Base-by-base conservation (phyloP, 2,329 filamentous ascomycete species). In the Hortaea sp. region DNA sequence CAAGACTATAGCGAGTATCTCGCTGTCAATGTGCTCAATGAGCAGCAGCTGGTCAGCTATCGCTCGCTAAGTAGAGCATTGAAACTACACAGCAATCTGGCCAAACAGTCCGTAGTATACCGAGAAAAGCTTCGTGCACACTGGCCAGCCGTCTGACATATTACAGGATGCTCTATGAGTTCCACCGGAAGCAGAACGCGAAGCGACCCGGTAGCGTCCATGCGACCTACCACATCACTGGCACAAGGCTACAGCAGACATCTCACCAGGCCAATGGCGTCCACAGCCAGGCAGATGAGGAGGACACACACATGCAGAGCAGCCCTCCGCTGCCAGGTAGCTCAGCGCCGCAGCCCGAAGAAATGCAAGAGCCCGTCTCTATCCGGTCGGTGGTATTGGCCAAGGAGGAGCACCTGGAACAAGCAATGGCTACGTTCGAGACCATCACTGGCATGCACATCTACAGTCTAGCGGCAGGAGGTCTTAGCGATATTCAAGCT, bases 191-290 rank as follows among this genome's bases (percentile, higher is more conserved):
- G 47, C 85, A 94, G 62, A 94, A 88, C 65, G 74, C 71, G 45
- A 86, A 84, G 64, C 84, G 81, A 50, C 75, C 84, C 0, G 77
- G 79, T 20, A 82, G 80, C 28, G 73, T 95, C n/a, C 79, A 94
- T 68, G 92, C 90, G 39, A 95, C 88, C n/a, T 98, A 95, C 66
- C 71, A 95, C 42, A 63, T 98, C 40, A 84, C 82, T 43, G 92
- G 90, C 35, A 77, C 71, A 20, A 84, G 78, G 58, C 38, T 29
- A 31, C 41, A 44, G 28, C 72, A 66, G 44, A 58, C 59, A 5
- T 43, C 54, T 39, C 20, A 58, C 27, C 47, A 56, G 28, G 55
- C 63, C 7, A 74, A 72, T 53, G 69, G 65, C 20, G 51, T 56
- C 41, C 58, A 63, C 30, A 61, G 60, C 27, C 68, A 73, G 32